phyloP scores from a whole-genome alignment of 2,329 filamentous ascomycete species.

The Sporothrix euskadiensis region DNA sequence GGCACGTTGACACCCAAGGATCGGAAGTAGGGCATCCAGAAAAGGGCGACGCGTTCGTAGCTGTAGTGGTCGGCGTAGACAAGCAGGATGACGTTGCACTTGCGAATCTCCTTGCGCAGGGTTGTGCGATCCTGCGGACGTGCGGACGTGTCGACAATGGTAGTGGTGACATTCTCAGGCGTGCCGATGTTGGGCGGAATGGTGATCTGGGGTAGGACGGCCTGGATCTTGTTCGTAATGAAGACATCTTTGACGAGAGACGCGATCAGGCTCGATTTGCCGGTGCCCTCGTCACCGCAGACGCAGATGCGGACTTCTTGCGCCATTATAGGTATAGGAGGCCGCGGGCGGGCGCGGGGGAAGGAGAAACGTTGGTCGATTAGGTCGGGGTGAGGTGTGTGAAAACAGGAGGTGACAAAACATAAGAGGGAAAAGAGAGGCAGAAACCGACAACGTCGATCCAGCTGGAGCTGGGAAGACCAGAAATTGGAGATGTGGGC shows the following conservation, averaged over 20 bases:
- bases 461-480: conserved; percentile 21
- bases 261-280: conserved; percentile 90
- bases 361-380: neutral
- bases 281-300: conserved; percentile 94
- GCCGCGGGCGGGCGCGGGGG: neutral
- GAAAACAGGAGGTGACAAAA: neutral
- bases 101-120: conserved; percentile 89
- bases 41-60: conserved; percentile 93
- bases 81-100: conserved; percentile 93
- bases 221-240: conserved; percentile 91
- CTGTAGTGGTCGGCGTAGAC: conserved; percentile 99
- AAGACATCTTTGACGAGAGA: conserved; percentile 97
- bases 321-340: conserved; percentile 10
- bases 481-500: conserved; percentile 21
- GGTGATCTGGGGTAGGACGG: conserved; percentile 90
- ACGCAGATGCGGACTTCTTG: conserved; percentile 80
- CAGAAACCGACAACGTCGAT: conserved; percentile 9
- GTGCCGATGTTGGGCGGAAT: conserved; percentile 91
- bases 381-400: neutral
- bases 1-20: conserved; percentile 98
- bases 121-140: conserved; percentile 89
- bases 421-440: neutral
- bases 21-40: conserved; percentile 98
- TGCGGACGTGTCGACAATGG: conserved; percentile 95
- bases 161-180: conserved; percentile 94